Evolutionary conservation across 208 protist species (phyloP).

Genomic region (Crithidia bombi): DNA sequence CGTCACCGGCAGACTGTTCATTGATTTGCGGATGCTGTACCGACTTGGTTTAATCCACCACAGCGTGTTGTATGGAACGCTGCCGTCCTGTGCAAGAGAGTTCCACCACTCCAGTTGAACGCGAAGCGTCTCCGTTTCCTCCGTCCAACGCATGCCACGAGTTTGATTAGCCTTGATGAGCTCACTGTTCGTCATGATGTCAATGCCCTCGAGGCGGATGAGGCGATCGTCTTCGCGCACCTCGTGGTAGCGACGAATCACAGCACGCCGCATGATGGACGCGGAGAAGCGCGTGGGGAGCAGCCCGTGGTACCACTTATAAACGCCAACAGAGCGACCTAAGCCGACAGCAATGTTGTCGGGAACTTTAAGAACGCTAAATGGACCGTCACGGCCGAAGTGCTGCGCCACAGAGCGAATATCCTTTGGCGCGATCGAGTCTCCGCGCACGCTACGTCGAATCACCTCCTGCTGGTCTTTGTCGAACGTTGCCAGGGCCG

Average conservation of each 20-base stretch:
- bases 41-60: constrained; percentile 91
- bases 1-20: constrained; percentile 81
- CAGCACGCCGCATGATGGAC: constrained; percentile 64
- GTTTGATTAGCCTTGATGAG: constrained; percentile 86
- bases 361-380: constrained; percentile 87
- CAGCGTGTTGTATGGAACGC: constrained; percentile 88
- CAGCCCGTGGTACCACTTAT: constrained; percentile 77
- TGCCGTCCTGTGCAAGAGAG: constrained; percentile 70
- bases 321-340: constrained; percentile 71
- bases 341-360: constrained; percentile 76
- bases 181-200: constrained; percentile 78
- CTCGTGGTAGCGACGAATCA: constrained; percentile 82
- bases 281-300: constrained; percentile 64
- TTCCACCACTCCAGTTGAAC: constrained; percentile 91
- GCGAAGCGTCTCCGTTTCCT: constrained; percentile 78
- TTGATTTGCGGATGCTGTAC: constrained; percentile 84
- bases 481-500: constrained; percentile 78
- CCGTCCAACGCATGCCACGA: constrained; percentile 90
- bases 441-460: constrained; percentile 68
- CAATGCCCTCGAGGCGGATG: constrained; percentile 80
- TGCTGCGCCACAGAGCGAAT: constrained; percentile 80
- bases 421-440: constrained; percentile 76
- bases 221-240: constrained; percentile 84
- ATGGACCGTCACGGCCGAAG: constrained; percentile 75
- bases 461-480: constrained; percentile 86